Evolutionary conservation across 108 stramenopile species (phyloP).

Genomic region (Schizochytrium sp.): DNA sequence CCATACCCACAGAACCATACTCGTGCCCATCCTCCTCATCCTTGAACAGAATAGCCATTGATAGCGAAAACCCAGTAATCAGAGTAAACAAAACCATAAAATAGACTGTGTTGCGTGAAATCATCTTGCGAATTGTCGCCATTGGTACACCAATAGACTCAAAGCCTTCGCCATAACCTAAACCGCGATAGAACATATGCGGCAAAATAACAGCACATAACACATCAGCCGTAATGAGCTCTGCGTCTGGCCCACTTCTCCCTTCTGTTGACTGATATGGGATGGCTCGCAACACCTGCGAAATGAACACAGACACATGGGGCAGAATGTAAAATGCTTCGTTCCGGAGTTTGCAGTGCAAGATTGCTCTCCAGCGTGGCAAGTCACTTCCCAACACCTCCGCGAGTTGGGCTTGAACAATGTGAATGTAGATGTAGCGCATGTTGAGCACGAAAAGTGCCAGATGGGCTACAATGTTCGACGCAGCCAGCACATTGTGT

Average conservation of each 20-base stretch:
- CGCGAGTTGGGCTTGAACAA: conserved; percentile 30
- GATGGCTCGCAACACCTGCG: neutral
- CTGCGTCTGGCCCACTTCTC: neutral
- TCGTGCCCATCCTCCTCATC: neutral
- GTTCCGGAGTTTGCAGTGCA: conserved; percentile 58
- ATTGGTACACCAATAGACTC: conserved; percentile 45
- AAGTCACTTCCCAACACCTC: neutral
- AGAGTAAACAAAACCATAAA: conserved; percentile 48
- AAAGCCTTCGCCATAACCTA: conserved; percentile 53
- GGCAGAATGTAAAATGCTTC: conserved; percentile 48
- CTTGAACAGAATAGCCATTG: conserved; percentile 33
- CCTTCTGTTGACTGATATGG: neutral
- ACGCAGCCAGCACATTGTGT: neutral
- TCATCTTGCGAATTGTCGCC: conserved; percentile 50
- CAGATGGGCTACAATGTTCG: neutral
- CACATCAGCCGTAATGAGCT: conserved; percentile 27
- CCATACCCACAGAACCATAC: conserved; percentile 45
- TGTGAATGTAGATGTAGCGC: conserved; percentile 21
- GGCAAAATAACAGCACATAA: neutral
- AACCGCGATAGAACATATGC: conserved; percentile 21
- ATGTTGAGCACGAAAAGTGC: neutral
- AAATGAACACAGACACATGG: conserved; percentile 3
- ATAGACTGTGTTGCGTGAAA: conserved; percentile 30
- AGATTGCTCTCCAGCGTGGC: neutral
- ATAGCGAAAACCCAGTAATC: conserved; percentile 31